Conservation (phyloP, 1,284 basidiomycete genomes). For the Ganoderma resinaceum region DNA sequence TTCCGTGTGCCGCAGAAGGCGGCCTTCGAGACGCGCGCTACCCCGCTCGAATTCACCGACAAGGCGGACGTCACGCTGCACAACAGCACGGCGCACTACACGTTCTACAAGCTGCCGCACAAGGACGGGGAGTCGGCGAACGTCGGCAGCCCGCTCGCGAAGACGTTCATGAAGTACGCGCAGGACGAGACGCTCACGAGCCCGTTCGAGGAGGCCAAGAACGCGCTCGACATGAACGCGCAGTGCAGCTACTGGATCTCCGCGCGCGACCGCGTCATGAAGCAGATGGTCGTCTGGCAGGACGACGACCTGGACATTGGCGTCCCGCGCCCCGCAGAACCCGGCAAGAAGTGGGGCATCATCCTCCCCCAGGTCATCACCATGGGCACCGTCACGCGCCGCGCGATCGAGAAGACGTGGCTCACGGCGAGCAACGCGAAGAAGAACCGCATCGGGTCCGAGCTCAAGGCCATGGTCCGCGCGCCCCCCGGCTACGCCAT, state of each 20-base stretch:
- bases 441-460: conserved; percentile 95
- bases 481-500: conserved; percentile 94
- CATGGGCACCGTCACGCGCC: conserved; percentile 98
- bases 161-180: conserved; percentile 89
- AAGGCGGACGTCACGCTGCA: conserved; percentile 64
- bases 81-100: conserved; percentile 52
- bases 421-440: conserved; percentile 98
- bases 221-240: conserved; percentile 92
- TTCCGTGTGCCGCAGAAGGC: conserved; percentile 72
- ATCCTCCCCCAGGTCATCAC: conserved; percentile 97
- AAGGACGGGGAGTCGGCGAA: conserved; percentile 95
- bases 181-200: conserved; percentile 87
- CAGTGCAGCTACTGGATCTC: conserved; percentile 99
- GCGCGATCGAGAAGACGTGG: conserved; percentile 99
- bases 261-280: conserved; percentile 89
- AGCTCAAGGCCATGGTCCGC: conserved; percentile 97
- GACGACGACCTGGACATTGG: conserved; percentile 49
- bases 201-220: conserved; percentile 80
- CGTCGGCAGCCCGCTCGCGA: conserved; percentile 91
- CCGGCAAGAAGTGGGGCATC: conserved; percentile 76
- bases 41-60: conserved; percentile 63
- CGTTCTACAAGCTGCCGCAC: conserved; percentile 95
- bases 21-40: conserved; percentile 48
- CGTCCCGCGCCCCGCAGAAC: conserved; percentile 35
- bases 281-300: conserved; percentile 95